Evolutionary conservation across 805 yeast species (phyloP).

Genomic region (Debaryomyces hansenii): DNA sequence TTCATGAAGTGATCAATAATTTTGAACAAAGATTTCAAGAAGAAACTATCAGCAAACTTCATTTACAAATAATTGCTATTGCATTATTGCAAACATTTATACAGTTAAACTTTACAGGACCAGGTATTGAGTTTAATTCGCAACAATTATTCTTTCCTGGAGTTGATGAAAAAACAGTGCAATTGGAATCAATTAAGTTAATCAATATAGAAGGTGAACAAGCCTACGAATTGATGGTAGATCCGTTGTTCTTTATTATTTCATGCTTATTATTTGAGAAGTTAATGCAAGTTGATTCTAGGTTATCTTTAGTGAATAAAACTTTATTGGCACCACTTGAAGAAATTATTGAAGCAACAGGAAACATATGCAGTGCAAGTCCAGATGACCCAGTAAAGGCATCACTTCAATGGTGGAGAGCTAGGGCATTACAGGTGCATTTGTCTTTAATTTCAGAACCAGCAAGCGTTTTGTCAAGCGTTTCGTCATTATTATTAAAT

Average conservation of each 20-base stretch:
- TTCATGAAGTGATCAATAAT: slow-evolving; percentile 8
- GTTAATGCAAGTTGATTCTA: slow-evolving; percentile 39
- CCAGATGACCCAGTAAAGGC: slow-evolving; percentile 40
- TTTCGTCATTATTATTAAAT: slow-evolving; percentile 42
- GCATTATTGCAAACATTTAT: slow-evolving; percentile 66
- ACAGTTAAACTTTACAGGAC: slow-evolving; percentile 84
- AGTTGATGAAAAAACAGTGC: slow-evolving; percentile 17
- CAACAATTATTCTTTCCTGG: slow-evolving; percentile 28
- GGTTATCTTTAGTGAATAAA: slow-evolving; percentile 43
- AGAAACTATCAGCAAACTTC: slow-evolving; percentile 12
- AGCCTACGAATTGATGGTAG: slow-evolving; percentile 55
- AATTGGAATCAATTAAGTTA: slow-evolving; percentile 34
- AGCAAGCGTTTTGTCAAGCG: slow-evolving; percentile 47
- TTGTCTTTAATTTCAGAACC: slow-evolving; percentile 64
- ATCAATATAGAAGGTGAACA: slow-evolving; percentile 65
- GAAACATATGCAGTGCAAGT: neutral
- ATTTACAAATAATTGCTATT: slow-evolving; percentile 49
- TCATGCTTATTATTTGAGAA: slow-evolving; percentile 33
- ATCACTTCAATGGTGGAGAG: slow-evolving; percentile 71
- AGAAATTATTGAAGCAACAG: slow-evolving; percentile 18
- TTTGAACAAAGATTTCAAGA: slow-evolving; percentile 11
- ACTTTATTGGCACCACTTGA: slow-evolving; percentile 21
- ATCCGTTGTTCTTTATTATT: slow-evolving; percentile 35
- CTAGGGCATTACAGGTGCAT: slow-evolving; percentile 66
- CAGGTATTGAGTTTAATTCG: slow-evolving; percentile 47